A percentile compares a stretch with the other conserved stretches of the same genome.
These are phyloP conservation scores for Sugiyamaella floridensis DNA, from an alignment of 805 yeast species.

Conservation along the genomic window DNA sequence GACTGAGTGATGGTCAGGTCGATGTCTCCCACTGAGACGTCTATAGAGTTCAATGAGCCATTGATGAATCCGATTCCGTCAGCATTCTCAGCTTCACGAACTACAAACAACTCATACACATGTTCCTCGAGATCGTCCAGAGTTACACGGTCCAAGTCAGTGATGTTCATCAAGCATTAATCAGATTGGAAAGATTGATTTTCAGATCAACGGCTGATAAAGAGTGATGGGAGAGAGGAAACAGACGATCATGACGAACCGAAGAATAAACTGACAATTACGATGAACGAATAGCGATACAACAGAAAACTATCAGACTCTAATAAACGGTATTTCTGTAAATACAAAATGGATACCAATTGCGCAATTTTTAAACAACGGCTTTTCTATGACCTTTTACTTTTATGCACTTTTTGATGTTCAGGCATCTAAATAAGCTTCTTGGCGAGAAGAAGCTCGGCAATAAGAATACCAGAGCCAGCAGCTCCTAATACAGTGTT, in stretches of 20 bases:
- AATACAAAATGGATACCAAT: background rate
- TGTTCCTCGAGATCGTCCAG: conserved; percentile 24
- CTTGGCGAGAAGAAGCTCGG: conserved; percentile 78
- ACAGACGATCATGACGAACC: too few relatives aligned
- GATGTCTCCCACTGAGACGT: conserved; percentile 18
- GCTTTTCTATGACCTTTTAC: background rate
- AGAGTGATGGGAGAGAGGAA: too few relatives aligned
- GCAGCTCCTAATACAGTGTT: conserved; percentile 98
- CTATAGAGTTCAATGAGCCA: conserved; percentile 13
- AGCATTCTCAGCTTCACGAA: conserved; percentile 13
- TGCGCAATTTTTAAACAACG: background rate
- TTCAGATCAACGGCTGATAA: too few relatives aligned
- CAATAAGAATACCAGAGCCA: conserved; percentile 94
- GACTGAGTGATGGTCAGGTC: conserved; percentile 17
- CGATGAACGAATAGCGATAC: too few relatives aligned
- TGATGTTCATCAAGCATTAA: background rate
- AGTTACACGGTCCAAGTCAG: conserved; percentile 9
- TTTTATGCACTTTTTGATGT: background rate
- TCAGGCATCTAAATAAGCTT: conserved; percentile 46
- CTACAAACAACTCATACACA: conserved; percentile 25
- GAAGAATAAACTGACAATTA: too few relatives aligned
- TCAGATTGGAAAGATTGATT: background rate
- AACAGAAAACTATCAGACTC: too few relatives aligned
- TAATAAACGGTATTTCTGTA: too few relatives aligned
- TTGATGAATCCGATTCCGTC: conserved; percentile 25